phyloP scores from a whole-genome alignment of 345 rosid species.

The Brassica nigra region DNA sequence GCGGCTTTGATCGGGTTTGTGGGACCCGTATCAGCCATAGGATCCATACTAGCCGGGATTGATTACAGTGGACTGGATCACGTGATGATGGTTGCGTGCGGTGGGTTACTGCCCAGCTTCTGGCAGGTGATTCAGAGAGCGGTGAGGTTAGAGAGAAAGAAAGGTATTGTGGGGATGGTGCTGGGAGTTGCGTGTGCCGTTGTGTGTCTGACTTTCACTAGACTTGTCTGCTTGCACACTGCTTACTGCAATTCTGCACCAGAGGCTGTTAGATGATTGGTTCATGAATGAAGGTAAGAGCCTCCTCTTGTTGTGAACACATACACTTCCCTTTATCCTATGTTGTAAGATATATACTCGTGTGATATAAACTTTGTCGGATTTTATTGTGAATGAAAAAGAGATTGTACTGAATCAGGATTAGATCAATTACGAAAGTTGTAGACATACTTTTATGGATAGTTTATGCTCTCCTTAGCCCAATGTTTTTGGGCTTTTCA shows the following conservation, averaged over 20 bases:
- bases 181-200: constrained; percentile 74
- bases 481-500: no score
- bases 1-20: constrained; percentile 89
- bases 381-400: constrained; percentile 16
- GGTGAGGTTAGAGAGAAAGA: constrained; percentile 53
- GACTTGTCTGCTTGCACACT: constrained; percentile 91
- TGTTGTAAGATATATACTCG: constrained; percentile 37
- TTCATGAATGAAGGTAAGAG: background rate
- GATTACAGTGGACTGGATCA: constrained; percentile 96
- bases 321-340: constrained; percentile 4
- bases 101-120: constrained; percentile 83
- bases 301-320: background rate
- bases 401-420: background rate
- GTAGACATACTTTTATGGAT: no score
- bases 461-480: no score
- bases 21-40: constrained; percentile 88
- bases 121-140: constrained; percentile 62
- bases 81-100: constrained; percentile 88
- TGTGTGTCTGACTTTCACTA: constrained; percentile 77
- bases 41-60: constrained; percentile 84
- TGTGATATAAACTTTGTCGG: constrained; percentile 26
- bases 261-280: constrained; percentile 68
- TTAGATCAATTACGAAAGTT: no score
- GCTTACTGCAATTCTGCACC: constrained; percentile 98
- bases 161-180: constrained; percentile 62